Conservation (phyloP, 805 yeast species). For the Metschnikowia peoriensis region DNA sequence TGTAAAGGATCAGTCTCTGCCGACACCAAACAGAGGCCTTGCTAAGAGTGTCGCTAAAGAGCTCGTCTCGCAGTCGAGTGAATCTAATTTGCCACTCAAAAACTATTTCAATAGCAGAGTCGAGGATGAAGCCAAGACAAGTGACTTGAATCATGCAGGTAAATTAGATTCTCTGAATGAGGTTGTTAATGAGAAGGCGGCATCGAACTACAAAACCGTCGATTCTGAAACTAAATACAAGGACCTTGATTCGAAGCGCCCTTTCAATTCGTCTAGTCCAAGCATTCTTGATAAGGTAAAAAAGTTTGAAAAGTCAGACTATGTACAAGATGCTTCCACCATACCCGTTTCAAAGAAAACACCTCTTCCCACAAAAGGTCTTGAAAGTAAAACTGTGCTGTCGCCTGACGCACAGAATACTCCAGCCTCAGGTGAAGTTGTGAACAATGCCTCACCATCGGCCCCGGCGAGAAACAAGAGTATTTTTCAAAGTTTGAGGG, state of each 20-base stretch:
- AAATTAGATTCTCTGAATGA: background rate
- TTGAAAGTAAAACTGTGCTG: background rate
- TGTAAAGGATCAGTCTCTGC: constrained; percentile 6
- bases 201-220: background rate
- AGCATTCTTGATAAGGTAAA: constrained; percentile 10
- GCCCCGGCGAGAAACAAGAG: constrained; percentile 24
- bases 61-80: background rate
- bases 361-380: background rate
- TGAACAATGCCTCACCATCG: constrained; percentile 2
- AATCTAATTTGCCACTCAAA: background rate
- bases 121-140: background rate
- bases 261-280: constrained; percentile 4
- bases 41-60: background rate
- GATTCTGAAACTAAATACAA: background rate
- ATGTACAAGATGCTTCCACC: background rate
- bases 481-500: constrained; percentile 35
- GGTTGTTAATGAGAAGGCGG: background rate
- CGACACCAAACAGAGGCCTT: constrained; percentile 1
- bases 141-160: background rate
- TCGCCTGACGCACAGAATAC: background rate
- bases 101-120: background rate
- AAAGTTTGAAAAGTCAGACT: constrained; percentile 1
- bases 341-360: background rate
- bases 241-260: background rate
- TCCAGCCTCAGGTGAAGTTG: background rate